A percentile compares a stretch with the other conserved stretches of the same genome.
These are phyloP conservation scores for Populus hybrid DNA, from an alignment of 441 rosid species.

Conservation along the genomic window DNA sequence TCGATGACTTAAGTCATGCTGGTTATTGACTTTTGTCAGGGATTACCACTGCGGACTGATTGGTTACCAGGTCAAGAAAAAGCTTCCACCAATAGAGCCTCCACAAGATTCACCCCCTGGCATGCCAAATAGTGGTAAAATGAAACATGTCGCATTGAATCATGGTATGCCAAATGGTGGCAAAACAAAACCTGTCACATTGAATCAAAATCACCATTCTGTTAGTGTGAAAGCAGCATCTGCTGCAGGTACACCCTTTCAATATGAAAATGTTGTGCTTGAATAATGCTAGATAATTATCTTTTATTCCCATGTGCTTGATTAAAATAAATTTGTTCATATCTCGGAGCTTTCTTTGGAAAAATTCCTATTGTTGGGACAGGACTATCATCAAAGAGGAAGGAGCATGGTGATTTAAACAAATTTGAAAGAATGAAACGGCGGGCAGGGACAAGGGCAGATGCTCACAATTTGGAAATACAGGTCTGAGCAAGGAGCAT, in stretches of 20 bases:
- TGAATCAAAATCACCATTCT: neutral
- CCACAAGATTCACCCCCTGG: constrained; percentile 26
- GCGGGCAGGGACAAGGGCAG: constrained; percentile 26
- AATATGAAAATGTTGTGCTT: neutral
- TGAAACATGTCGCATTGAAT: constrained; percentile 31
- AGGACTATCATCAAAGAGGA: constrained; percentile 53
- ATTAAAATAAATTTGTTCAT: neutral
- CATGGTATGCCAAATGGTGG: constrained; percentile 24
- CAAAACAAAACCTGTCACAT: neutral
- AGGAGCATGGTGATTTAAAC: constrained; percentile 39
- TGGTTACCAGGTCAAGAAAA: constrained; percentile 63
- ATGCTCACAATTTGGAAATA: constrained; percentile 22
- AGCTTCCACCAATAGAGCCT: constrained; percentile 33
- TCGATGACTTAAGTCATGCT: neutral
- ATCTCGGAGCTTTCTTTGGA: neutral
- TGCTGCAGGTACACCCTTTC: constrained; percentile 33
- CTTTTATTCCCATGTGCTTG: constrained; percentile 9
- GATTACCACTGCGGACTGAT: constrained; percentile 69
- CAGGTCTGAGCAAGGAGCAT: constrained; percentile 31
- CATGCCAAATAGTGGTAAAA: constrained; percentile 20
- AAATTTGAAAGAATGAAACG: constrained; percentile 37
- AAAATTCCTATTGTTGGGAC: constrained; percentile 19
- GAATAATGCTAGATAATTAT: neutral
- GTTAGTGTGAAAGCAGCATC: constrained; percentile 27
- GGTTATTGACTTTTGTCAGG: constrained; percentile 47